Evolutionary conservation across 805 yeast species (phyloP), one percentile per base, ranked within the genome.

Genomic region (Nakazawaea populi): DNA sequence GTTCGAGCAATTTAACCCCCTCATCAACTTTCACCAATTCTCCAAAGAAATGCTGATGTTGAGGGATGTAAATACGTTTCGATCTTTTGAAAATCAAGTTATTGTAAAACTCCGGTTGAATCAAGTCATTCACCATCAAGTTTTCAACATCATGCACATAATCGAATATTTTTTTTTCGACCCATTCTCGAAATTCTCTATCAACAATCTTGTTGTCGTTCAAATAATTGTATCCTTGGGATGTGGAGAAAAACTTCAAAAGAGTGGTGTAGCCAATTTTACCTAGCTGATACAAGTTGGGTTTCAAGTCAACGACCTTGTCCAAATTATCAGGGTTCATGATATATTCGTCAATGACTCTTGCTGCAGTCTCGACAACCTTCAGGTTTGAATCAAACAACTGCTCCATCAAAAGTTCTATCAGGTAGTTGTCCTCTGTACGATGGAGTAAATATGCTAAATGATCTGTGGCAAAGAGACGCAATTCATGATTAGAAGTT

Each of bases 11-110:
- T 29, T 74, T 72, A 49, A 88, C 73, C 0, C 98, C 98, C 52
- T 87, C 92, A 52, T 79, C 85, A 0, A 97, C 89, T 49, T 84
- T 79, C 1, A 89, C 85, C 44, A 92, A 70, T 58, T 84, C 88
- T 12, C 89, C 87, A 65, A 88, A 89, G 58, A 92, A 87, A 61
- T 88, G 91, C 29, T 76, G 66, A 0, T 90, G 89, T 18, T 72
- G 52, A 10, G 44, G 18, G 27, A 18, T 24, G 7, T 10, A 24
- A 8, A 32, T 30, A 9, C 18, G 30, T 4, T 24, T 27, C 2
- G 36, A 18, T 31, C 45, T 49, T 12, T 40, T 39, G 51, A 47
- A 42, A n/a, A 40, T 28, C 30, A 46, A 32, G 30, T 48, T 48
- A 35, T 45, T 49, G 18, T 42, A 35, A 1, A 29, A 10, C 11